Evolutionary conservation across 2,329 filamentous ascomycete species (phyloP).

Genomic region (Calycina herbarum): DNA sequence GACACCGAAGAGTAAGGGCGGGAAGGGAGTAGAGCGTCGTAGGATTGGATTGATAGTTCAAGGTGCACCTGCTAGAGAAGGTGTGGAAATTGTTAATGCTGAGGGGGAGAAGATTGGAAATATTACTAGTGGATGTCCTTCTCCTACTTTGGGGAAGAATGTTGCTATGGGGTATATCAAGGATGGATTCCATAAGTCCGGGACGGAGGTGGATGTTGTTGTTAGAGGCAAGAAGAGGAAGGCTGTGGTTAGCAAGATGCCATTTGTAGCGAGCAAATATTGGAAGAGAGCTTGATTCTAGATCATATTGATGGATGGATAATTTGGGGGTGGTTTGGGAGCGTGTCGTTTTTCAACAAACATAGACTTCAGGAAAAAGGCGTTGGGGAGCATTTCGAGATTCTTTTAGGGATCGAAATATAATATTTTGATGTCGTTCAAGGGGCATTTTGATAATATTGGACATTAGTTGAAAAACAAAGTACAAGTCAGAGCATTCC

Average conservation of each 20-base stretch:
- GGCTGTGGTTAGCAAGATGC: constrained; percentile 69
- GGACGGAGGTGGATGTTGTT: constrained; percentile 64
- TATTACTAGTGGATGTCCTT: constrained; percentile 88
- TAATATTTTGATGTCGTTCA: neutral
- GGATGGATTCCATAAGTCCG: constrained; percentile 66
- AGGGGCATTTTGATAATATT: no score
- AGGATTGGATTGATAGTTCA: constrained; percentile 81
- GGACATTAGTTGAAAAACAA: no score
- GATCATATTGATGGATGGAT: neutral
- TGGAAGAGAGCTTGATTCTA: constrained; percentile 36
- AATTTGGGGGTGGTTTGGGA: neutral
- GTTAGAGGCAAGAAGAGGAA: constrained; percentile 67
- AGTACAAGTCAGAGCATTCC: no score
- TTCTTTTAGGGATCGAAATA: neutral
- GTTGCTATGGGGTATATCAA: constrained; percentile 89
- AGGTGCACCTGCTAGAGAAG: constrained; percentile 87
- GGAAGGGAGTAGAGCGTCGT: constrained; percentile 66
- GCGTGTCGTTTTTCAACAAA: constrained; percentile 2
- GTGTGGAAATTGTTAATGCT: constrained; percentile 70
- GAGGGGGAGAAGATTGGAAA: constrained; percentile 69
- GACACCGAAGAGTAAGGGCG: constrained; percentile 70
- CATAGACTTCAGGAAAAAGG: neutral
- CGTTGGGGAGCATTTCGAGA: constrained; percentile 1
- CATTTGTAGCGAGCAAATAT: constrained; percentile 68
- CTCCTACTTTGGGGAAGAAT: constrained; percentile 82